Percentiles rank a stretch among this genome's conserved stretches.
Conservation (phyloP, 2,329 filamentous ascomycete species). For the Aspergillaceae sp. region DNA sequence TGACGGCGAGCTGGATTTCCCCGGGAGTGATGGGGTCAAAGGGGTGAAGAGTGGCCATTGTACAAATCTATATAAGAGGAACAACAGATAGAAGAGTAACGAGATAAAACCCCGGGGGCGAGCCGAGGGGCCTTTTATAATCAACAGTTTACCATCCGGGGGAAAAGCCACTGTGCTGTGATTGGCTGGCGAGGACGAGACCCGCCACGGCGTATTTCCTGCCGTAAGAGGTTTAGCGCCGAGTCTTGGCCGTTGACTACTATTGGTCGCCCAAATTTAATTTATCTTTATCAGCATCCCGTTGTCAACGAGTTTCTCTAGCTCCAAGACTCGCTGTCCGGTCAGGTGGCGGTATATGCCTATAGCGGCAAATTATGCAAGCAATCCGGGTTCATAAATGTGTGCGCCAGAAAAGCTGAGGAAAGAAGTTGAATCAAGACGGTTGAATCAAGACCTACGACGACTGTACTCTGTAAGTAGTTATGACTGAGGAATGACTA, state of each 20-base stretch:
- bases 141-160: not conserved
- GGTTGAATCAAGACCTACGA: no score
- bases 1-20: slow-evolving; percentile 34
- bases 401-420: no score
- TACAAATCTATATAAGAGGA: not conserved
- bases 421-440: no score
- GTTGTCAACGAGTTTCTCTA: no score
- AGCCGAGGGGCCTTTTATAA: not conserved
- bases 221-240: slow-evolving; percentile 1
- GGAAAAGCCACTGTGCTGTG: not conserved
- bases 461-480: no score
- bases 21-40: slow-evolving; percentile 34
- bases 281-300: no score
- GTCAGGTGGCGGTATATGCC: no score
- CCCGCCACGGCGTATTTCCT: slow-evolving; percentile 9
- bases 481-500: no score
- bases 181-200: not conserved
- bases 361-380: no score
- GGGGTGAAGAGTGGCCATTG: slow-evolving; percentile 25
- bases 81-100: not conserved
- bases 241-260: not conserved
- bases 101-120: not conserved
- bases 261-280: not conserved
- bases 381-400: no score
- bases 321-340: no score